Base-by-base conservation (phyloP, 352 stramenopile species). In the Achlya hypogyna region DNA sequence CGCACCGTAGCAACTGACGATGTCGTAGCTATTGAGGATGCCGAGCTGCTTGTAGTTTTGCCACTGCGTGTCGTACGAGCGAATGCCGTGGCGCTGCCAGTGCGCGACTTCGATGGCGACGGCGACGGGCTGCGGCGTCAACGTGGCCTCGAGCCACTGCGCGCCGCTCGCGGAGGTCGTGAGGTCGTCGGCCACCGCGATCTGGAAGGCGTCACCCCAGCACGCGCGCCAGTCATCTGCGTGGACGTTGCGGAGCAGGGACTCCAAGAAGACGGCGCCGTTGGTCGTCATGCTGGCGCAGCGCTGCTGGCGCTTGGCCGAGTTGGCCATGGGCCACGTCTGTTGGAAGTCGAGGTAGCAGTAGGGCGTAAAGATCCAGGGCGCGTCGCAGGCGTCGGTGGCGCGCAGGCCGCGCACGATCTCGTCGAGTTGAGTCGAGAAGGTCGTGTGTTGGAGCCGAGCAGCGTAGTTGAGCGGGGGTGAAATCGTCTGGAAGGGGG, bases 361-460 rank as follows among this genome's bases (percentile, higher is more conserved):
- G 27, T 60, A 60, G 18, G n/a, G 38, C n/a, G 60, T 67, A 5
- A 67, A 45, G n/a, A 67, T 51, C 60, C 60, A 67, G 25, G 60
- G 60, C 3, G 22, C n/a, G 22, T 20, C 12, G 32, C 60, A 67
- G n/a, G 18, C 32, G n/a, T 67, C 60, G 28, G 27, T 56, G 22
- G 12, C 14, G 16, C 60, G 42, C 9, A 67, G 28, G n/a, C n/a
- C n/a, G n/a, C n/a, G n/a, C n/a, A n/a, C n/a, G n/a, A n/a, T n/a
- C n/a, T n/a, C n/a, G n/a, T n/a, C n/a, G n/a, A n/a, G n/a, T n/a
- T n/a, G n/a, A n/a, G n/a, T n/a, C n/a, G n/a, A n/a, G n/a, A n/a
- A n/a, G n/a, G n/a, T n/a, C n/a, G n/a, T n/a, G n/a, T n/a, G n/a
- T n/a, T n/a, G n/a, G n/a, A n/a, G n/a, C n/a, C n/a, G n/a, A n/a